Percentiles rank a stretch among this genome's conserved stretches.
Conservation (phyloP, 129 eudicot species). For the Centella asiatica region DNA sequence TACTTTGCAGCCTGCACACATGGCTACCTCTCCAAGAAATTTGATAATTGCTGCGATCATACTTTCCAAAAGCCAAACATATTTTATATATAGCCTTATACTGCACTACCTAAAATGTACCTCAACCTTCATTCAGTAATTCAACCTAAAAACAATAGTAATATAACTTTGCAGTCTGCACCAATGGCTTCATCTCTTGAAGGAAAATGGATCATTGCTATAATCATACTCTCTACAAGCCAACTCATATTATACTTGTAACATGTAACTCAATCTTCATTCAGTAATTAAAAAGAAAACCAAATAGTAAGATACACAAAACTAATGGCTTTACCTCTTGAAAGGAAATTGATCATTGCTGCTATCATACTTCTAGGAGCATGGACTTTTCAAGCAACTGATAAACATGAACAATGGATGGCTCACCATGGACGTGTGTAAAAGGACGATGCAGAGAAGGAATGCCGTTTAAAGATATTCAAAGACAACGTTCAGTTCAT, state of each 20-base stretch:
- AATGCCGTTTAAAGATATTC: conserved; percentile 8
- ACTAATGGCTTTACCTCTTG: conserved; percentile 18
- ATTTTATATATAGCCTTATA: background rate
- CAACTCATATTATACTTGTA: too few species aligned
- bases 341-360: conserved; percentile 4
- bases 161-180: background rate
- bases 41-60: too few species aligned
- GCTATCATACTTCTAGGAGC: background rate
- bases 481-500: conserved; percentile 8
- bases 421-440: conserved; percentile 5
- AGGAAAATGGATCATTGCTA: conserved; percentile 3
- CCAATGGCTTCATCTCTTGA: conserved; percentile 19
- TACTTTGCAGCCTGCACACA: too few species aligned
- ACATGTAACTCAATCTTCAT: background rate
- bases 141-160: background rate
- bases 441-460: conserved; percentile 12
- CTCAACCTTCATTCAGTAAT: background rate
- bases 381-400: background rate
- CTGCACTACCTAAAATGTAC: background rate
- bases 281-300: background rate
- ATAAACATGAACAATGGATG: conserved; percentile 12
- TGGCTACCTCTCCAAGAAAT: too few species aligned
- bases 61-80: too few species aligned
- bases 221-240: conserved; percentile 1
- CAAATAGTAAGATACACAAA: background rate